phyloP scores from a whole-genome alignment of 192 early-diverging fungal genomes.

The Thoreauomyces humboldtii region DNA sequence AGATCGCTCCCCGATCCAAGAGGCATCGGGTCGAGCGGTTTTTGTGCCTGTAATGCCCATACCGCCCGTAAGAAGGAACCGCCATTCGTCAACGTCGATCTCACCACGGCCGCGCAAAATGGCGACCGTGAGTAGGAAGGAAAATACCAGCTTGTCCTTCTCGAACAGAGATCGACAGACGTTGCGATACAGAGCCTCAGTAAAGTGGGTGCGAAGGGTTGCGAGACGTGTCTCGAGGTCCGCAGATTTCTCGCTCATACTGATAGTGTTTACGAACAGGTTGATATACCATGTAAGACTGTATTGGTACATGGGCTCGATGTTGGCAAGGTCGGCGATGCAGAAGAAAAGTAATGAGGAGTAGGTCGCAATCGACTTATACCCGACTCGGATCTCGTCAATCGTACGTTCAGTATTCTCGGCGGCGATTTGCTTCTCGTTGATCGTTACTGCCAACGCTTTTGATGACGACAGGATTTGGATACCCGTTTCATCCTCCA shows the following conservation, averaged over 20 bases:
- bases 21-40: constrained; percentile 43
- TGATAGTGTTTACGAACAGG: constrained; percentile 52
- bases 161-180: constrained; percentile 63
- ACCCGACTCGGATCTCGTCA: constrained; percentile 61
- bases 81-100: constrained; percentile 50
- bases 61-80: constrained; percentile 58
- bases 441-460: constrained; percentile 57
- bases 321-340: constrained; percentile 61
- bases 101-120: constrained; percentile 51
- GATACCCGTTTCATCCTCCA: constrained; percentile 65
- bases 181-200: constrained; percentile 55
- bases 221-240: constrained; percentile 45
- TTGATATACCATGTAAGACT: constrained; percentile 64
- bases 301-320: constrained; percentile 67
- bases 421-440: constrained; percentile 56
- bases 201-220: constrained; percentile 55
- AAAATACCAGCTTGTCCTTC: constrained; percentile 65
- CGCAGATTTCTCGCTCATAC: constrained; percentile 56
- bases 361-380: constrained; percentile 55
- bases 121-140: constrained; percentile 51
- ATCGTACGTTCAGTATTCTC: constrained; percentile 62
- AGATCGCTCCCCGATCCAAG: constrained; percentile 52
- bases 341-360: constrained; percentile 59
- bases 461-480: constrained; percentile 62
- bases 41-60: constrained; percentile 35